Evolutionary conservation across 768 basidiomycete species (phyloP), one percentile per base, ranked within the genome.

Genomic region (Russula earlei): DNA sequence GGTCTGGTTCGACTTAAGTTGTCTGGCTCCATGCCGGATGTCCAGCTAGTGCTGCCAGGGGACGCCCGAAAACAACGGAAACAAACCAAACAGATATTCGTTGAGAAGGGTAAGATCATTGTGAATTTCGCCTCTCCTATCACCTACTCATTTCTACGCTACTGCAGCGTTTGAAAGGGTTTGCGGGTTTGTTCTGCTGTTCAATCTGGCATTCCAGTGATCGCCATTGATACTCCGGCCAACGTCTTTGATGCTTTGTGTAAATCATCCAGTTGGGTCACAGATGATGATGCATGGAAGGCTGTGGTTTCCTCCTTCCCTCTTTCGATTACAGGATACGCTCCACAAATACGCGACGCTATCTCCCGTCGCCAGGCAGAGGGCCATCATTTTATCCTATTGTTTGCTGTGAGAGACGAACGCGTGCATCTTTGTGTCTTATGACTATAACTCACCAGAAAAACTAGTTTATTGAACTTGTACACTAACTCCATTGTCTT

Each of bases 271-370:
- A 66, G 70, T 15, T 91, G 89, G 89, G 68, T 89, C 24, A 76
- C 75, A 5, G 86, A 88, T 57, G 89, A 91, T 42, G 86, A 90
- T 37, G 72, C 74, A 0, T 88, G 89, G 86, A 84, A 82, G 67
- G 56, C 72, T 2, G 74, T 89, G 37, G 65, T 75, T 7, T 71
- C 74, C 0, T 67, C 68, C 9, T 84, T 88, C 67, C 80, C 83
- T 0, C 69, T 76, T 25, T 74, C 79, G 43, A 77, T 80, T 49
- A 71, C 77, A 7, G 75, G 77, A 3, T 89, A 89, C 65, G 85
- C 83, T 1, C 66, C 75, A 22, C 83, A 85, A 54, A 69, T 91
- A 19, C 77, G 85, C 20, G 87, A 91, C 34, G 77, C 84, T 1
- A 77, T 80, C 3, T 68, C 71, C 22, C 84, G 80, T 62, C 75